Conservation (phyloP, 148 eudicot species). For the Vaccinium macrocarpon region DNA sequence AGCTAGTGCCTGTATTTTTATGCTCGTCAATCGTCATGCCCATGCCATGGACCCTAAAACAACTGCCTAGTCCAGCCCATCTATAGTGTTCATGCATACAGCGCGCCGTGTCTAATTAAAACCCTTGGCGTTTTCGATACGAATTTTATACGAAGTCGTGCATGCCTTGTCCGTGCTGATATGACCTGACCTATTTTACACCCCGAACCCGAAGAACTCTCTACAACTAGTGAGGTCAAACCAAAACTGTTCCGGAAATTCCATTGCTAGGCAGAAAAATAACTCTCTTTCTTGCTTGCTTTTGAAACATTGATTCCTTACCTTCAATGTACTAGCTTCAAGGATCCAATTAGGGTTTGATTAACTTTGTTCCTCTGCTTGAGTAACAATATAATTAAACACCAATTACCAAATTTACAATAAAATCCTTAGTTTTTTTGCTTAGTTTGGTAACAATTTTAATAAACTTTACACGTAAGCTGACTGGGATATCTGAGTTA, state of each 20-base stretch:
- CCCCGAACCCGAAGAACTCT: not conserved
- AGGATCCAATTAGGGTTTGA: too few relatives aligned
- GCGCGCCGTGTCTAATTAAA: too few relatives aligned
- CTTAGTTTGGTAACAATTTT: not conserved
- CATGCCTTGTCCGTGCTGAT: not conserved
- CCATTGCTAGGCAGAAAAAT: not conserved
- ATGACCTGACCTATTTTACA: not conserved
- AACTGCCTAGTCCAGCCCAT: too few relatives aligned
- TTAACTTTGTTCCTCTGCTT: not conserved
- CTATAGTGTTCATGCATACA: too few relatives aligned
- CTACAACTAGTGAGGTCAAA: not conserved
- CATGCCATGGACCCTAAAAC: too few relatives aligned
- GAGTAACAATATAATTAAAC: not conserved
- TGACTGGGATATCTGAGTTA: too few relatives aligned
- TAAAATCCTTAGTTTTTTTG: not conserved
- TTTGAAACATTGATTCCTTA: not conserved
- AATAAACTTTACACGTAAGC: too few relatives aligned
- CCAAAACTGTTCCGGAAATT: not conserved
- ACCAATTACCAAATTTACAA: not conserved
- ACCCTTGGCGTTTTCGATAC: too few relatives aligned
- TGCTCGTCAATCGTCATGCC: too few relatives aligned
- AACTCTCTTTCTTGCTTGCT: not conserved
- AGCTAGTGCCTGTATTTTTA: too few relatives aligned
- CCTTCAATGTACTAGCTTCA: not conserved
- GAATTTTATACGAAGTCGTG: too few relatives aligned